Conservation (phyloP, 441 rosid genomes). For the Euphorbia schlechtendalii region DNA sequence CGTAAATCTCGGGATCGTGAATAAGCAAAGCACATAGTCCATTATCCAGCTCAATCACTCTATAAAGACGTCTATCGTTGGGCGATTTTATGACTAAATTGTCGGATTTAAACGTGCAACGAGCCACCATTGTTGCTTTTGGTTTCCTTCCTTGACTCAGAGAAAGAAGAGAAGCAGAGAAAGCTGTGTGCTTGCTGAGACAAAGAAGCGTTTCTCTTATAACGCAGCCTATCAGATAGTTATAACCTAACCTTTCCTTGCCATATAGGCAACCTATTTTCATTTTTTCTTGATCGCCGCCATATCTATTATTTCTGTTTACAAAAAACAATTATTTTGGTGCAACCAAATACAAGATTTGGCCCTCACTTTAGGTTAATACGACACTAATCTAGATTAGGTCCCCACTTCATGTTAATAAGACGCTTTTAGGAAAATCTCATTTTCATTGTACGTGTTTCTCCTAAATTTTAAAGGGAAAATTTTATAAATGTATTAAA, state of each 20-base stretch:
- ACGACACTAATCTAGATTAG: too few relatives aligned
- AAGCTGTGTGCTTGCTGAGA: not conserved
- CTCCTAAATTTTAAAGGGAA: too few relatives aligned
- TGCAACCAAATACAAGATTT: too few relatives aligned
- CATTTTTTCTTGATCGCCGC: not conserved
- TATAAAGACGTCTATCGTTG: conserved; percentile 64
- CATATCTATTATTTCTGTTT: not conserved
- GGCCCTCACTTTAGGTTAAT: too few relatives aligned
- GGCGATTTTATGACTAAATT: conserved; percentile 73
- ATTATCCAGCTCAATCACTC: conserved; percentile 59
- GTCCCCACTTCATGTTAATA: too few relatives aligned
- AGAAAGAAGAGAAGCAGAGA: not conserved
- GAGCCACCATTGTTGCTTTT: conserved; percentile 28
- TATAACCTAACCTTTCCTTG: not conserved
- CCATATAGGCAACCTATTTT: not conserved
- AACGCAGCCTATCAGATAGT: not conserved
- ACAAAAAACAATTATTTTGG: too few relatives aligned
- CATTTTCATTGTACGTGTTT: too few relatives aligned
- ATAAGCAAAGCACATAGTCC: conserved; percentile 80
- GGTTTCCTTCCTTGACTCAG: not conserved
- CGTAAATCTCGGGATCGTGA: conserved; percentile 90
- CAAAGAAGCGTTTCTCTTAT: not conserved
- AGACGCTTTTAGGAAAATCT: too few relatives aligned
- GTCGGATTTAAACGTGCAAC: conserved; percentile 45
- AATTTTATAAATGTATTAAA: too few relatives aligned